Evolutionary conservation across 148 eudicot genomes (phyloP).

Genomic region (Cornus suecica): DNA sequence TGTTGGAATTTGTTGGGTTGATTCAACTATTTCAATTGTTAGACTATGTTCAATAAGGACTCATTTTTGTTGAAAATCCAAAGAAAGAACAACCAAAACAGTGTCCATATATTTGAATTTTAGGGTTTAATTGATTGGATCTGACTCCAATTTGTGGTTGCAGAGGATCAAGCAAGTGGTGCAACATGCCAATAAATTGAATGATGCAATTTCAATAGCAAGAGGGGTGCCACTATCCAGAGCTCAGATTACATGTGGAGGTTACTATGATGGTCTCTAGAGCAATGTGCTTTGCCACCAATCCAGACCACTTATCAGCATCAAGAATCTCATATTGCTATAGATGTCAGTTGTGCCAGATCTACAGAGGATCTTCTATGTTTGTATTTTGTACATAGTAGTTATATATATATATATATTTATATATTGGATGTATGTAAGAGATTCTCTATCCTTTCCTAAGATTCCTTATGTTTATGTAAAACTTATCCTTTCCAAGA

Average conservation of each 20-base stretch:
- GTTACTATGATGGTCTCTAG: constrained; percentile 58
- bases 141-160: background rate
- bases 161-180: constrained; percentile 75
- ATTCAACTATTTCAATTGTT: too few species aligned
- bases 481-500: background rate
- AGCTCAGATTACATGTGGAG: constrained; percentile 72
- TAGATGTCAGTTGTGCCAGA: background rate
- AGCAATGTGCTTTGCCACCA: background rate
- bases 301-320: background rate
- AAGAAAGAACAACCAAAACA: too few species aligned
- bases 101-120: background rate
- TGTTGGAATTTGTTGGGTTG: too few species aligned
- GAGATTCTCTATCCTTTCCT: background rate
- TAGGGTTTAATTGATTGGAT: background rate
- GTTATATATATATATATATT: too few species aligned
- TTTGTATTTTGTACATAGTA: background rate
- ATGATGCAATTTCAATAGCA: constrained; percentile 64
- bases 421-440: background rate
- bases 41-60: too few species aligned
- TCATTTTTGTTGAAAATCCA: too few species aligned
- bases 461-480: background rate
- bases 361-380: background rate
- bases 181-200: constrained; percentile 49
- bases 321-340: background rate
- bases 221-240: constrained; percentile 68